phyloP scores from a whole-genome alignment of 2,329 filamentous ascomycete species.

The Elsinoe australis region DNA sequence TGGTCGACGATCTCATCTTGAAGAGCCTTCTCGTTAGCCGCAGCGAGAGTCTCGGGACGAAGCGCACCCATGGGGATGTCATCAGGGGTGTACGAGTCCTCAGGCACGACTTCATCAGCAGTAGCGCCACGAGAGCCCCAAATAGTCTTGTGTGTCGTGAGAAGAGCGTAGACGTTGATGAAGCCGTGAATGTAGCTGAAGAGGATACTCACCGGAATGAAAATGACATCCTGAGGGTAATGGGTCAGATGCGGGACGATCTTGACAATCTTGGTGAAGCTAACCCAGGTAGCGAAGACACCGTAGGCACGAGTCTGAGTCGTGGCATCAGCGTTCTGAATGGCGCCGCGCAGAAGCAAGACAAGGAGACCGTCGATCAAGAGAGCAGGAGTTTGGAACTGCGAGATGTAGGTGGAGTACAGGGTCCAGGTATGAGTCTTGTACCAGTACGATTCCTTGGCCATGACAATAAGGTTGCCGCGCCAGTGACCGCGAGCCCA shows the following conservation, averaged over 20 bases:
- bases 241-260: conserved; percentile 45
- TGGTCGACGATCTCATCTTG: neutral
- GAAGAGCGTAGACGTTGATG: conserved; percentile 49
- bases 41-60: neutral
- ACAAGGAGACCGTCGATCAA: conserved; percentile 44
- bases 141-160: conserved; percentile 37
- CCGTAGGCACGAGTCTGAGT: conserved; percentile 16
- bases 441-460: conserved; percentile 31
- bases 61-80: conserved; percentile 5
- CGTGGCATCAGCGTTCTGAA: neutral
- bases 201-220: conserved; percentile 43
- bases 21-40: neutral
- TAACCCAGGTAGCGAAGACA: conserved; percentile 38
- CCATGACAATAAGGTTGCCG: conserved; percentile 46
- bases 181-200: conserved; percentile 54
- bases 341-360: conserved; percentile 28
- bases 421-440: conserved; percentile 44
- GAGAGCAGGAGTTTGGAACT: conserved; percentile 50
- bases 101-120: conserved; percentile 1
- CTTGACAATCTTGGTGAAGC: conserved; percentile 52
- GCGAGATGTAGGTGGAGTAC: conserved; percentile 50
- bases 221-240: conserved; percentile 46
- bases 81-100: conserved; percentile 4
- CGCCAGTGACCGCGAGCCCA: conserved; percentile 55
- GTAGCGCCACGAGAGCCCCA: conserved; percentile 24